phyloP scores from a whole-genome alignment of 208 protist genomes.

The Leishmania major region DNA sequence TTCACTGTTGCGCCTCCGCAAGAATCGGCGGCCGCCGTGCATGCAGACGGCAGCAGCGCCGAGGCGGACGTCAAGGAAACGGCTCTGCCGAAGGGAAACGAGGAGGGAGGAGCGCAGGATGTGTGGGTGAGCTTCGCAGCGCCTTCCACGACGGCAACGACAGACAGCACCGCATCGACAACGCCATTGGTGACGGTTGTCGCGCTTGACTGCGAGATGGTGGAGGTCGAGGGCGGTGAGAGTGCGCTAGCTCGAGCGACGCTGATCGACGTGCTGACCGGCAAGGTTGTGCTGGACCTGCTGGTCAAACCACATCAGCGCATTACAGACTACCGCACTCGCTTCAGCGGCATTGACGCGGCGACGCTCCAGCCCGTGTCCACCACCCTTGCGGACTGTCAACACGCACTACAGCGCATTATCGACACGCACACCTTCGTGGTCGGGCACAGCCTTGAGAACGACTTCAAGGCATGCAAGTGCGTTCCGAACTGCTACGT shows the following conservation, averaged over 20 bases:
- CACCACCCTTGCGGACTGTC: constrained; percentile 77
- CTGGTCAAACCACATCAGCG: constrained; percentile 77
- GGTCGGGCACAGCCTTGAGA: constrained; percentile 93
- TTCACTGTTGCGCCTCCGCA: constrained; percentile 43
- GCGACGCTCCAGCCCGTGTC: constrained; percentile 71
- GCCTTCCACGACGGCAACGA: neutral
- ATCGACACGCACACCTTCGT: constrained; percentile 85
- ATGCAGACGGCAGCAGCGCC: neutral
- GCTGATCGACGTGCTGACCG: constrained; percentile 70
- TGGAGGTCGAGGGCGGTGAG: constrained; percentile 47
- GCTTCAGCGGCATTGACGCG: constrained; percentile 89
- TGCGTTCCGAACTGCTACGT: constrained; percentile 84
- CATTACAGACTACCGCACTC: constrained; percentile 91
- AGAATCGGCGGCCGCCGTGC: neutral
- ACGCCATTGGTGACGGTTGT: constrained; percentile 38
- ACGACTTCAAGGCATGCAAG: constrained; percentile 92
- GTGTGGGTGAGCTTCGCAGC: constrained; percentile 12
- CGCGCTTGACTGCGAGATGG: constrained; percentile 94
- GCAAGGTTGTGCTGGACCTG: constrained; percentile 79
- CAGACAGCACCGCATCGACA: neutral
- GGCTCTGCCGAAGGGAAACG: neutral
- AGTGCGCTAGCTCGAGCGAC: constrained; percentile 86
- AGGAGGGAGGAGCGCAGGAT: neutral
- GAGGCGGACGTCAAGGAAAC: neutral
- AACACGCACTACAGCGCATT: constrained; percentile 50